Conservation (phyloP, 495 filamentous ascomycete genomes). For the Penicillium pancosmium region DNA sequence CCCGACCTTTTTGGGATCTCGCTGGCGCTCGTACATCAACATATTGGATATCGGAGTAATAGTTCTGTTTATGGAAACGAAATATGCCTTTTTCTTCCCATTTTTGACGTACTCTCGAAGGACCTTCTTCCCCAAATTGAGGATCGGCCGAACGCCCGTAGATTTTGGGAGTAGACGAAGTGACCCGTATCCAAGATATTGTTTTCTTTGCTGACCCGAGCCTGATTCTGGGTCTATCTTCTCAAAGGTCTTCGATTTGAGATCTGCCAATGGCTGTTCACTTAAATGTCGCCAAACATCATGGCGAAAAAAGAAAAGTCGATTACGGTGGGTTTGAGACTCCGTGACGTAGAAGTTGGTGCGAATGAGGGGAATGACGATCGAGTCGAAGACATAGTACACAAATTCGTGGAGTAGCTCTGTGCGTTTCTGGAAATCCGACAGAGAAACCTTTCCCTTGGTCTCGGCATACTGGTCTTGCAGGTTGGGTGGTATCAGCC, state of each 20-base stretch:
- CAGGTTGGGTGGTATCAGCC: constrained; percentile 63
- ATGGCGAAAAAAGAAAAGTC: constrained; percentile 91
- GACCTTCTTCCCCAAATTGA: constrained; percentile 74
- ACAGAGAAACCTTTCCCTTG: constrained; percentile 60
- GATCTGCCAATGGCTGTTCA: constrained; percentile 66
- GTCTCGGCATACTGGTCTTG: constrained; percentile 9
- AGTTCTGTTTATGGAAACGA: constrained; percentile 82
- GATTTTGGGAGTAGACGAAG: constrained; percentile 81
- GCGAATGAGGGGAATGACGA: constrained; percentile 85
- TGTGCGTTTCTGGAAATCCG: constrained; percentile 74
- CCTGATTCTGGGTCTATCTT: constrained; percentile 66
- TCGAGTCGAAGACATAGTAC: constrained; percentile 90
- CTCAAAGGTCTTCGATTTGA: constrained; percentile 80
- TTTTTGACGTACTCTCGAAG: constrained; percentile 46
- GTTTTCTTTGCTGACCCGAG: constrained; percentile 56
- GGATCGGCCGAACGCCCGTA: constrained; percentile 73
- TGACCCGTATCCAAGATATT: constrained; percentile 73
- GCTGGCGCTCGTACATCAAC: constrained; percentile 73
- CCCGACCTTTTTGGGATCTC: constrained; percentile 66
- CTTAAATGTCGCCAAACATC: constrained; percentile 82
- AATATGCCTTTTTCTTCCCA: constrained; percentile 45
- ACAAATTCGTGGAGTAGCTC: constrained; percentile 84
- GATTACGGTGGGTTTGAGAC: constrained; percentile 76
- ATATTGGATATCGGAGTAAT: constrained; percentile 75
- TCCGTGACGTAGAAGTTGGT: constrained; percentile 94